Conservation (phyloP, 2,329 filamentous ascomycete genomes). For the Dothidotthia symphoricarpi region DNA sequence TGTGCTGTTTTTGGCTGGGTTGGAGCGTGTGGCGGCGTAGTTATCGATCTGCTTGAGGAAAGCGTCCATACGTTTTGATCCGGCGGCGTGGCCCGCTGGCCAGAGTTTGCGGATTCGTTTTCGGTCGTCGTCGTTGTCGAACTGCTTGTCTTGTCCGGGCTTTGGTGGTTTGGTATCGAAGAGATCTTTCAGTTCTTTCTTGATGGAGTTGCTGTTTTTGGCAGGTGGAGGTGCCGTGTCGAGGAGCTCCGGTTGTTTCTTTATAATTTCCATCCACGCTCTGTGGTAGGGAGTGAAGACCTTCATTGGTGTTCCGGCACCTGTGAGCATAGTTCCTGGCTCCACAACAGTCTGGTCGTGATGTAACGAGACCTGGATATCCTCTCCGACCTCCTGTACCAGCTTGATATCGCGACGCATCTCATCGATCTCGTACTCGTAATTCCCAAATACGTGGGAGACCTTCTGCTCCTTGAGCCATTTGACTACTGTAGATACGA, state of each 20-base stretch:
- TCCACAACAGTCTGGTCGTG: constrained; percentile 53
- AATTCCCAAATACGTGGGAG: constrained; percentile 51
- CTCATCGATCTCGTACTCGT: constrained; percentile 50
- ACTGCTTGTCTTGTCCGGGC: constrained; percentile 44
- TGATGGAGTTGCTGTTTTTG: constrained; percentile 35
- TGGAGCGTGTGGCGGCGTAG: constrained; percentile 45
- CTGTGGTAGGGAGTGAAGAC: constrained; percentile 54
- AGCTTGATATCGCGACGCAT: constrained; percentile 48
- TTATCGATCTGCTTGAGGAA: constrained; percentile 45
- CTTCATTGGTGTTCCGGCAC: constrained; percentile 49
- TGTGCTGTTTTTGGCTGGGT: constrained; percentile 45
- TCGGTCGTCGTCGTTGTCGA: constrained; percentile 39
- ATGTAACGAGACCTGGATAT: constrained; percentile 44
- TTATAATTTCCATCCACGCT: constrained; percentile 48
- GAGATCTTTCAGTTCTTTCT: constrained; percentile 31
- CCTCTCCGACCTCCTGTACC: constrained; percentile 37
- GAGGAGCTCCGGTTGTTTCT: constrained; percentile 44
- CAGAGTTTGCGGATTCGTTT: constrained; percentile 46
- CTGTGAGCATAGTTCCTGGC: constrained; percentile 46
- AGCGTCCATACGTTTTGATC: constrained; percentile 41
- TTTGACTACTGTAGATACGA: constrained; percentile 43
- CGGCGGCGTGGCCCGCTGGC: constrained; percentile 48
- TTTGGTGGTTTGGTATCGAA: constrained; percentile 37
- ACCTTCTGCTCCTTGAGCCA: constrained; percentile 48
- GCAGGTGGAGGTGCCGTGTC: constrained; percentile 45